Evolutionary conservation across 2,329 filamentous ascomycete genomes (phyloP), one percentile per base, ranked within the genome.

Genomic region (Ambrosiella cleistominuta): DNA sequence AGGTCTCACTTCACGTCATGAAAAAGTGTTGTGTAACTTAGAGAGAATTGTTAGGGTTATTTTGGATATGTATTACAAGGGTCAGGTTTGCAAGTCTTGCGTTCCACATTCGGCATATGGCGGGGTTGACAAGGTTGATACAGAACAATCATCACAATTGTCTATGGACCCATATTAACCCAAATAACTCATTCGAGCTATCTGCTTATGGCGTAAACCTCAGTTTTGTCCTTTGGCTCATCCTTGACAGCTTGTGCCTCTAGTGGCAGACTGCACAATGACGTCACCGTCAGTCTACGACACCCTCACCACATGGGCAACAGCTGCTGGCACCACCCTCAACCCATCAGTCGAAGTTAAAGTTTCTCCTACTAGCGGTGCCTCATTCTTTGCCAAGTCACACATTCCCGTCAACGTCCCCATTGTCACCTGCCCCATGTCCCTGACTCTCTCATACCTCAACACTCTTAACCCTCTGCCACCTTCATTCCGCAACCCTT

Each of bases 361-460:
- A 64, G 64, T 73, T 1, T 74, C 81, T 61, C 63, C 71, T 1
- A 59, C 67, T 9, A 80, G 75, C 1, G 75, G 76, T 53, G 72
- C 76, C 44, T 81, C 78, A 1, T 75, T 83, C 62, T 73, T 75
- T 39, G 75, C 78, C 62, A 72, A 68, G 52, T 66, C 68, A 40
- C 63, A 63, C 11, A 65, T 66, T 36, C 42, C 61, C 35, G 56
- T 37, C n/a, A 69, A 68, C 17, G 75, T 75, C 38, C 66, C 68
- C 35, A 70, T 81, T 45, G 76, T 81, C 61, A 70, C 68, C 38
- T 75, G 81, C 45, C 76, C 79, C 11, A 67, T 76, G n/a, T 62
- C 66, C 3, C 72, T 75, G 11, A 76, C 76, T 0, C 71, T 84
- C 5, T 83, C 80, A 0, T 83, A 76, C 64, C 69, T 82, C 57